A percentile compares a stretch with the other conserved stretches of the same genome.
Evolutionary conservation across 2,329 filamentous ascomycete genomes (phyloP).

Genomic region (Talaromyces rugulosus): DNA sequence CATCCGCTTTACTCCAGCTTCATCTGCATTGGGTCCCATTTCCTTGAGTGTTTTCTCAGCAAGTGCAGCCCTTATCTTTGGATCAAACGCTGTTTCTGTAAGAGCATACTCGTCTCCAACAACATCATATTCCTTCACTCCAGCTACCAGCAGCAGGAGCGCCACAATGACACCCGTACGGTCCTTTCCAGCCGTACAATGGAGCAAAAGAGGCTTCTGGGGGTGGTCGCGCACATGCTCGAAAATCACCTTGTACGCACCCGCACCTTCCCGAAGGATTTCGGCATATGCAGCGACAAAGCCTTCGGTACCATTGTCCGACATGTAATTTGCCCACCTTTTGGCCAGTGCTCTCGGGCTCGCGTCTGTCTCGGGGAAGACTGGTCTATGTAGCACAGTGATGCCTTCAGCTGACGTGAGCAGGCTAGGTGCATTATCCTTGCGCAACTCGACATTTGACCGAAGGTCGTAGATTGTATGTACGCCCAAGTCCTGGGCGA

Average conservation of each 20-base stretch:
- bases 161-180: conserved; percentile 68
- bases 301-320: conserved; percentile 53
- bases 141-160: conserved; percentile 60
- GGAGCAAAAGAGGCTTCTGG: conserved; percentile 55
- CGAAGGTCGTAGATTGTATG: conserved; percentile 65
- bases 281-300: conserved; percentile 65
- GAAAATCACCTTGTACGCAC: conserved; percentile 56
- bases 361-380: conserved; percentile 63
- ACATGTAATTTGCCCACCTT: conserved; percentile 59
- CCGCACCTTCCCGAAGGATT: conserved; percentile 62
- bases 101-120: conserved; percentile 57
- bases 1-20: conserved; percentile 45
- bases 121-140: conserved; percentile 56
- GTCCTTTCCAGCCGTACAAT: conserved; percentile 76
- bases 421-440: conserved; percentile 21
- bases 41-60: conserved; percentile 33
- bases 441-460: conserved; percentile 45
- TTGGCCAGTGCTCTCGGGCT: conserved; percentile 59
- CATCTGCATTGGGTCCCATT: conserved; percentile 47
- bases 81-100: conserved; percentile 27
- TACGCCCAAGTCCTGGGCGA: conserved; percentile 55
- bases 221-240: conserved; percentile 50
- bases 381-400: conserved; percentile 56
- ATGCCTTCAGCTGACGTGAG: conserved; percentile 15
- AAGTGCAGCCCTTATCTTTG: conserved; percentile 49